Conservation (phyloP, 192 early-diverging fungal species). For the Coemansia sp. region DNA sequence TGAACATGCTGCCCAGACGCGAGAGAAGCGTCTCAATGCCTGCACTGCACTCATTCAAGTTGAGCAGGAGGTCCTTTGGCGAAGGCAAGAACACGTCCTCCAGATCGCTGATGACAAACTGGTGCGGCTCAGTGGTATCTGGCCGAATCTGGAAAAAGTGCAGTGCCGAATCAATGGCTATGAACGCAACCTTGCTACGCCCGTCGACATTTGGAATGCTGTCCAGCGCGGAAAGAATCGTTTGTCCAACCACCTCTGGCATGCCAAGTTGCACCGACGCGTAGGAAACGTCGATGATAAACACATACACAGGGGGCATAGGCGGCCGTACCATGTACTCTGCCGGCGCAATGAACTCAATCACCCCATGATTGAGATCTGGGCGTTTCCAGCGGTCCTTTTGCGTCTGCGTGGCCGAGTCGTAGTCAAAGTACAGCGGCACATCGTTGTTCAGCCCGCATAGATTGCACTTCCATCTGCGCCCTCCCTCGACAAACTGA, state of each 20-base stretch:
- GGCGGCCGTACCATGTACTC: slow-evolving; percentile 99
- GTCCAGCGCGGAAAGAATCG: slow-evolving; percentile 82
- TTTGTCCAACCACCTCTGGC: slow-evolving; percentile 75
- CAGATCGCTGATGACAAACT: slow-evolving; percentile 89
- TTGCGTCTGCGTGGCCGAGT: slow-evolving; percentile 73
- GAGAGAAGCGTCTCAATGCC: slow-evolving; percentile 73
- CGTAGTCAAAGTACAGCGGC: slow-evolving; percentile 74
- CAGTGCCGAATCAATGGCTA: slow-evolving; percentile 84
- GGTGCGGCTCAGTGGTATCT: slow-evolving; percentile 80
- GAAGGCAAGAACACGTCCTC: slow-evolving; percentile 89
- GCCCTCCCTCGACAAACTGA: slow-evolving; percentile 92
- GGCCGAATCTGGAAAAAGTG: slow-evolving; percentile 90
- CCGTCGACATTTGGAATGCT: slow-evolving; percentile 85
- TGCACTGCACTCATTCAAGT: slow-evolving; percentile 78
- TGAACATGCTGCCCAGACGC: slow-evolving; percentile 82
- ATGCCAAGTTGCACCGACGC: slow-evolving; percentile 85
- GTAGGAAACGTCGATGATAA: slow-evolving; percentile 93
- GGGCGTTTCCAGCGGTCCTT: slow-evolving; percentile 85
- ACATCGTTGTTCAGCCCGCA: slow-evolving; percentile 92
- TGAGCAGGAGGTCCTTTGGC: slow-evolving; percentile 87
- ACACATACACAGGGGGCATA: slow-evolving; percentile 90
- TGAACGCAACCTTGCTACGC: slow-evolving; percentile 85
- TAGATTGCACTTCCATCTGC: slow-evolving; percentile 96
- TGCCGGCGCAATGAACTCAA: slow-evolving; percentile 94
- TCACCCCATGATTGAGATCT: slow-evolving; percentile 85